A percentile compares a stretch with the other conserved stretches of the same genome.
phyloP scores from a whole-genome alignment of 2,329 filamentous ascomycete genomes.

The Tetracladium maxilliforme region DNA sequence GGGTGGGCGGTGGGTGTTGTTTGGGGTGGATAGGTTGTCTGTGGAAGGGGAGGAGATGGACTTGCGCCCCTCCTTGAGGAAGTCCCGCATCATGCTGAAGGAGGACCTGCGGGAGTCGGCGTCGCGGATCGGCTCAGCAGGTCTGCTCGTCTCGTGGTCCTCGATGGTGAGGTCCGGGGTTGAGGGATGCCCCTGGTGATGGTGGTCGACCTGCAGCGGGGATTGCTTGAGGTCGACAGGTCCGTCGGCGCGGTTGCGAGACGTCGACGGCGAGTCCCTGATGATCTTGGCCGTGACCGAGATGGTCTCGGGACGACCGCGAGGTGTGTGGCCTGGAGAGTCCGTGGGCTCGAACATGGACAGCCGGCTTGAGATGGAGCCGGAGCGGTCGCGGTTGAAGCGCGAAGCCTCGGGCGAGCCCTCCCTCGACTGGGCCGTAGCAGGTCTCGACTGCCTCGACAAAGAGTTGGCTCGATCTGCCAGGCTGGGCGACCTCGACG shows the following conservation, averaged over 20 bases:
- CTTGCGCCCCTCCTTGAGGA: constrained; percentile 18
- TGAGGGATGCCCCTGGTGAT: constrained; percentile 10
- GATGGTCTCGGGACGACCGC: constrained; percentile 55
- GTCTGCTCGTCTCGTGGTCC: constrained; percentile 1
- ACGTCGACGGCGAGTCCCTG: constrained; percentile 39
- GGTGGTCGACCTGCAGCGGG: constrained; percentile 41
- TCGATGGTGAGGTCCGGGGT: constrained; percentile 12
- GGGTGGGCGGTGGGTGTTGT: constrained; percentile 17
- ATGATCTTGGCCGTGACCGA: constrained; percentile 79
- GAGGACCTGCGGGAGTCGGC: constrained; percentile 34
- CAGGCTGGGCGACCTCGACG: constrained; percentile 18
- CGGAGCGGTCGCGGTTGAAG: constrained; percentile 22
- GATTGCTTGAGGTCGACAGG: constrained; percentile 42
- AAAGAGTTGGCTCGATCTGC: constrained; percentile 19
- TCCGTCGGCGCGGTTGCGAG: constrained; percentile 27
- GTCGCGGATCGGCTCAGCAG: constrained; percentile 3
- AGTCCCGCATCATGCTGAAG: constrained; percentile 41
- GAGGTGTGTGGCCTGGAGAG: constrained; percentile 18
- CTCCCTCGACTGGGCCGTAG: constrained; percentile 8
- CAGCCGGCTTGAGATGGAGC: constrained; percentile 38
- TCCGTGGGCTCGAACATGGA: constrained; percentile 33
- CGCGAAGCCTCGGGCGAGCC: constrained; percentile 21
- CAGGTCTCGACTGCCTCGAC: constrained; percentile 3
- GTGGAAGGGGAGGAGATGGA: constrained; percentile 14
- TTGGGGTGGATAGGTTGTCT: constrained; percentile 21